Base-by-base conservation (phyloP, 2,329 filamentous ascomycete genomes). In the Penicillium verrucosum region DNA sequence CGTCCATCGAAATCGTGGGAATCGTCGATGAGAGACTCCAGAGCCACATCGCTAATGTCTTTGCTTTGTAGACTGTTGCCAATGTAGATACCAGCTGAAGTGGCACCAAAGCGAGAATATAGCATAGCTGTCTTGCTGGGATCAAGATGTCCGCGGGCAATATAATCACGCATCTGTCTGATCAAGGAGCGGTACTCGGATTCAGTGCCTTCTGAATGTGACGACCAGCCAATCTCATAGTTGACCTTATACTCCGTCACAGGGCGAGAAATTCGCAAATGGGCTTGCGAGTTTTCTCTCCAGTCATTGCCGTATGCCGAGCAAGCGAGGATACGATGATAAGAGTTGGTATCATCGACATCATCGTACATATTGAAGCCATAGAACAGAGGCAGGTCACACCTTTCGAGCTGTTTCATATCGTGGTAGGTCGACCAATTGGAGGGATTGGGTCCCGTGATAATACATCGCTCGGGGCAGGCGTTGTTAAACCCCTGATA, bases 301-400 rank as follows among this genome's bases (percentile, higher is more conserved):
- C n/a, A 38, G n/a, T 38, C n/a, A 9, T 64, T 56, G 34, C 67
- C 66, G 25, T 59, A 70, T 1, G 68, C 66, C 1, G 66, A 62
- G 56, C 69, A 75, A 36, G 73, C 66, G 18, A 64, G 54, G 50
- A 75, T 72, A 38, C 67, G 67, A 56, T 74, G 71, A 51, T 45
- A 59, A 14, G 29, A n/a, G 34, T 52, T 43, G 12, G 23, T 18
- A 51, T 73, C 65, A 51, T 75, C 73, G 11, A 75, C 68, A 11
- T 55, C 53, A 52, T 75, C 72, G 44, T 70, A 64, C 44, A 75
- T 53, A n/a, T 68, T 68, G 57, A 75, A 75, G 54, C 66, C 59
- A 46, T 73, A 73, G 47, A 74, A 70, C 55, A 74, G 61, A 50
- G 67, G 67, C 59, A 68, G 49, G 34, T 61, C 50, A 60, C 73